Evolutionary conservation across 805 yeast genomes (phyloP).

Genomic region (Ogataea siamensis): DNA sequence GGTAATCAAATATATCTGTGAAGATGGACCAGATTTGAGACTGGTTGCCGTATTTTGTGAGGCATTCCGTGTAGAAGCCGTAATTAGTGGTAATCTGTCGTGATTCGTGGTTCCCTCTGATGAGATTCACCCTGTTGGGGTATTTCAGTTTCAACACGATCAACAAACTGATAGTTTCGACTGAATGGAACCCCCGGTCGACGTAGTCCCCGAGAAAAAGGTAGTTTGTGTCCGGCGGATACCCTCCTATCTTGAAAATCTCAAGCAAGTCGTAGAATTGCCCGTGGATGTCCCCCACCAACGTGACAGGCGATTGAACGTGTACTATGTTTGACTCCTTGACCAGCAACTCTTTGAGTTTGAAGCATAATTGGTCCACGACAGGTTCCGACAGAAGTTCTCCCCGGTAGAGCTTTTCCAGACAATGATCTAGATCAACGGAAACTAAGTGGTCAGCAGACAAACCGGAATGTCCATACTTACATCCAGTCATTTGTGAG

Average conservation of each 20-base stretch:
- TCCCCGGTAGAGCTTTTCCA: slow-evolving; percentile 61
- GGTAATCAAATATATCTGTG: slow-evolving; percentile 89
- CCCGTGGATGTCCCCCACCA: slow-evolving; percentile 97
- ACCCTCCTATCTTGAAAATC: slow-evolving; percentile 90
- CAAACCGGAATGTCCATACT: not conserved
- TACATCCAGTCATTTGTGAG: slow-evolving; percentile 8
- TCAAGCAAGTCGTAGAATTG: slow-evolving; percentile 93
- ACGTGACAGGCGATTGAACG: slow-evolving; percentile 81
- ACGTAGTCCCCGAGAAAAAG: slow-evolving; percentile 94
- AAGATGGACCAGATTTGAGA: slow-evolving; percentile 82
- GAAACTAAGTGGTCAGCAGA: slow-evolving; percentile 13
- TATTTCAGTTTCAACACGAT: slow-evolving; percentile 82
- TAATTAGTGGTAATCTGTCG: slow-evolving; percentile 96
- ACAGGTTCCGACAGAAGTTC: slow-evolving; percentile 70
- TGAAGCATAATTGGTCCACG: slow-evolving; percentile 70
- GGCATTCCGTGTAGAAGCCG: slow-evolving; percentile 94
- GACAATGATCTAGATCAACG: slow-evolving; percentile 65
- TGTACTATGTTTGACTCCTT: slow-evolving; percentile 85
- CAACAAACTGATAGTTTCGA: slow-evolving; percentile 85
- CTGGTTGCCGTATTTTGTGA: slow-evolving; percentile 76
- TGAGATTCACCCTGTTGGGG: slow-evolving; percentile 76
- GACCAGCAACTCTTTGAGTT: slow-evolving; percentile 76
- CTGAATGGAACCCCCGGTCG: slow-evolving; percentile 90
- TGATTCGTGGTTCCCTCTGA: slow-evolving; percentile 96
- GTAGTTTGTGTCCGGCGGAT: slow-evolving; percentile 90